phyloP scores from a whole-genome alignment of 306 rosid genomes.

The Malus orientalis region DNA sequence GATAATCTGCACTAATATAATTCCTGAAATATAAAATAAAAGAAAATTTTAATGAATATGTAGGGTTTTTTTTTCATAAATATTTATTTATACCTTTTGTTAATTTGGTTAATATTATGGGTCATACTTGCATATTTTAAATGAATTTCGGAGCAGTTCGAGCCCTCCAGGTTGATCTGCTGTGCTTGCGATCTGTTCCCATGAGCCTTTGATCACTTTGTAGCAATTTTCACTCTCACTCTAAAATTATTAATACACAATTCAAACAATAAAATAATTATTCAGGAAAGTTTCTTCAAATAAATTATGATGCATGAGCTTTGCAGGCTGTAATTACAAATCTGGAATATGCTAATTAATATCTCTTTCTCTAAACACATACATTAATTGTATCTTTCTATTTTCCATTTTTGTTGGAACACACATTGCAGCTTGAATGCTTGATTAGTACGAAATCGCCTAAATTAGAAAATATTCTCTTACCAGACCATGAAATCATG shows the following conservation, averaged over 20 bases:
- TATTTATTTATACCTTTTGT: no score
- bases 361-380: no score
- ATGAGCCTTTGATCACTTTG: constrained; percentile 56
- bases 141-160: constrained; percentile 40
- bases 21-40: constrained; percentile 17
- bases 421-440: no score
- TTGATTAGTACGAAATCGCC: no score
- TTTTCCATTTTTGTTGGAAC: no score
- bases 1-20: background rate
- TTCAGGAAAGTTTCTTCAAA: background rate
- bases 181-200: constrained; percentile 39
- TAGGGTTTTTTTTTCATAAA: no score
- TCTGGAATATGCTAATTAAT: background rate
- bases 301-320: background rate
- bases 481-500: no score
- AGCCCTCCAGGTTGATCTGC: constrained; percentile 27
- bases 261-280: background rate
- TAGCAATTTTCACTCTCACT: constrained; percentile 79
- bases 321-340: background rate
- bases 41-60: background rate
- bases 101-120: no score
- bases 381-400: no score
- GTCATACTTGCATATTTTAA: constrained; percentile 64
- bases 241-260: constrained; percentile 16
- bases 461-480: no score